A percentile compares a stretch with the other conserved stretches of the same genome.
Evolutionary conservation across 495 filamentous ascomycete species (phyloP).

Genomic region (Penicillium argentinense): DNA sequence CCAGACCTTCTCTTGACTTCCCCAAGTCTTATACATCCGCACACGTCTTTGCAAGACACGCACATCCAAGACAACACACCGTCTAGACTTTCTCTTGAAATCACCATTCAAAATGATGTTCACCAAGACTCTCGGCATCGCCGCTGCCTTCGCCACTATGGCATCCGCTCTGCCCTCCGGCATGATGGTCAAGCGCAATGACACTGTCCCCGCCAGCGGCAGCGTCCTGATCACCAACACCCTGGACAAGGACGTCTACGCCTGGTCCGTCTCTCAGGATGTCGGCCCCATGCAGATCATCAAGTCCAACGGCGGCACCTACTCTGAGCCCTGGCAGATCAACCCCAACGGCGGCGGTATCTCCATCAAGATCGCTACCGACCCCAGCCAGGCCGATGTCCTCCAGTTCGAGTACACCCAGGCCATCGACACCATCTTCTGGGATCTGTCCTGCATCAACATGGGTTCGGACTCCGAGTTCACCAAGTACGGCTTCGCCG

Average conservation of each 20-base stretch:
- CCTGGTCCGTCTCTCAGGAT: conserved; percentile 39
- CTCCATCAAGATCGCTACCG: conserved; percentile 44
- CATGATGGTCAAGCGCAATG: conserved; percentile 25
- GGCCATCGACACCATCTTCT: conserved; percentile 36
- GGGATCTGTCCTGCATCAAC: conserved; percentile 48
- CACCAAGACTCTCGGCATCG: conserved; percentile 41
- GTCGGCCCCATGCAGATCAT: conserved; percentile 33
- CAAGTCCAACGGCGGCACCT: conserved; percentile 28
- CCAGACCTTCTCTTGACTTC: conserved; percentile 15
- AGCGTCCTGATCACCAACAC: conserved; percentile 41
- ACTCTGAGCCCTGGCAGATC: conserved; percentile 36
- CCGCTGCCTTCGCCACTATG: conserved; percentile 38
- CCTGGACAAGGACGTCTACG: conserved; percentile 36
- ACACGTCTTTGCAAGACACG: conserved; percentile 15
- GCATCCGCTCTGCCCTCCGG: conserved; percentile 38
- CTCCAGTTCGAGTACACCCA: conserved; percentile 50
- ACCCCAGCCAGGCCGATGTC: conserved; percentile 30
- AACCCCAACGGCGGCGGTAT: conserved; percentile 43
- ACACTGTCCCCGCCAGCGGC: conserved; percentile 25
- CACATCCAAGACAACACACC: conserved; percentile 11
- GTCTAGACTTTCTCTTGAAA: conserved; percentile 11
- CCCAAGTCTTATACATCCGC: conserved; percentile 11
- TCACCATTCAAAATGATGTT: conserved; percentile 45
- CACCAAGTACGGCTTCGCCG: conserved; percentile 43
- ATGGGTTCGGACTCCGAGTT: conserved; percentile 38